Evolutionary conservation across 768 basidiomycete genomes (phyloP).

Genomic region (Rossbeevera mucosa): DNA sequence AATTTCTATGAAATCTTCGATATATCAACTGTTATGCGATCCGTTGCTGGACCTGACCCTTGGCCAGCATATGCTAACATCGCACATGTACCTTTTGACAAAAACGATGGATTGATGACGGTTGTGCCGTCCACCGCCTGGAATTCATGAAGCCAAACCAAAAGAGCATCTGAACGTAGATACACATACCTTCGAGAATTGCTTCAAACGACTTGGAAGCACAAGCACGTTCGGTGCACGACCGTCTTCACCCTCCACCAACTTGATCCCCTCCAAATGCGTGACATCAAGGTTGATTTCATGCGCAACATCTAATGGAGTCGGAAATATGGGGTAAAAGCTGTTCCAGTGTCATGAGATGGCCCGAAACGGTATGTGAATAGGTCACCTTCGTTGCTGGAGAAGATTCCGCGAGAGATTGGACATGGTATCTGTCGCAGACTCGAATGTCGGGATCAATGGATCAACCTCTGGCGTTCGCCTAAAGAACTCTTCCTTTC

Average conservation of each 20-base stretch:
- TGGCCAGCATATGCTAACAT: slow-evolving; percentile 35
- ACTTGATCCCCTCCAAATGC: slow-evolving; percentile 53
- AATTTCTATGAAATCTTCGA: slow-evolving; percentile 21
- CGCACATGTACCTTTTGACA: slow-evolving; percentile 58
- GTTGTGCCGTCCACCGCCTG: slow-evolving; percentile 75
- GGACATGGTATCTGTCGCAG: slow-evolving; percentile 68
- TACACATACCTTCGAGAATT: slow-evolving; percentile 75
- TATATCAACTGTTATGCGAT: slow-evolving; percentile 28
- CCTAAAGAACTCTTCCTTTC: slow-evolving; percentile 75
- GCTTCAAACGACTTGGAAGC: slow-evolving; percentile 82
- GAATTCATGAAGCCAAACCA: background rate
- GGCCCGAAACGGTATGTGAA: background rate
- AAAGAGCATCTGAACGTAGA: background rate
- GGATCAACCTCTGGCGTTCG: slow-evolving; percentile 60
- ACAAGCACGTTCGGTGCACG: slow-evolving; percentile 80
- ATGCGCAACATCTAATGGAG: slow-evolving; percentile 62
- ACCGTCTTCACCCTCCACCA: slow-evolving; percentile 34
- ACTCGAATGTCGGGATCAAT: slow-evolving; percentile 38
- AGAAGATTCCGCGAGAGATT: slow-evolving; percentile 75
- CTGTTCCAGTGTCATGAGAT: slow-evolving; percentile 36
- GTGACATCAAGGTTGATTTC: slow-evolving; percentile 91
- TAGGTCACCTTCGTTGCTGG: slow-evolving; percentile 74
- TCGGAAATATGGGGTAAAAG: slow-evolving; percentile 94
- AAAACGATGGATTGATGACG: slow-evolving; percentile 82
- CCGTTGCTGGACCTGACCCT: slow-evolving; percentile 23